Base-by-base conservation (phyloP, 2,329 filamentous ascomycete species). In the Epichloe brachyelytri region DNA sequence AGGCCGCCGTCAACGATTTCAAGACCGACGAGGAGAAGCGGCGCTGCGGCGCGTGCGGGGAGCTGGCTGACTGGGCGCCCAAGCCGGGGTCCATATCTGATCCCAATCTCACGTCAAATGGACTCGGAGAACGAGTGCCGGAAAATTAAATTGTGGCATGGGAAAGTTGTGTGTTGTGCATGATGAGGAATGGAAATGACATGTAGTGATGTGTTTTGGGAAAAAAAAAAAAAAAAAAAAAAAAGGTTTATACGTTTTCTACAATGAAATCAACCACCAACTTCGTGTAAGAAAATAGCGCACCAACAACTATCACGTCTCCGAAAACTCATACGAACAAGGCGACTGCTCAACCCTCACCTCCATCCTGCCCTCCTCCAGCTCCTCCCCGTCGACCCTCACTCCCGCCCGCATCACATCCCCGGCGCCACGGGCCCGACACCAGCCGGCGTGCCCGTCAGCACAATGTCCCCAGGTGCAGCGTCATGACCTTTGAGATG, bases 381-480 rank as follows among this genome's bases (percentile, higher is more conserved):
- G 69, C 71, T 94, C 88, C 72, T 85, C 82, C 38, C 90, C 90
- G 52, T 77, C 75, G 33, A 95, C 81, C 64, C 80, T 82, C 58
- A 97, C 75, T 4, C 89, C 89, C 26, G 87, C 90, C 56, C 77
- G 83, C 78, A 98, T 88, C 34, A 91, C 75, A 70, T 98, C 90
- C 2, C 93, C 1, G 86, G 82, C 54, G 82, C 80, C 2, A 95
- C 89, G 19, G 83, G 77, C 1, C 93, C 93, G 2, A 98, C 93
- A 12, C 93, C 93, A 71, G 96, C 96, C 47, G 93, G 93, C 48
- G 93, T 98, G 17, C 93, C 93, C n/a, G 93, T 98, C 59, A 98
- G 72, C 46, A 98, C 82, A 62, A 98, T 83, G 68, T 98, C 93
- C 46, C 93, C 62, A 86, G 80, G 68, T 95, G 85, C 53, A 98